Evolutionary conservation across 768 basidiomycete genomes (phyloP).

Genomic region (Solioccasus polychromus): DNA sequence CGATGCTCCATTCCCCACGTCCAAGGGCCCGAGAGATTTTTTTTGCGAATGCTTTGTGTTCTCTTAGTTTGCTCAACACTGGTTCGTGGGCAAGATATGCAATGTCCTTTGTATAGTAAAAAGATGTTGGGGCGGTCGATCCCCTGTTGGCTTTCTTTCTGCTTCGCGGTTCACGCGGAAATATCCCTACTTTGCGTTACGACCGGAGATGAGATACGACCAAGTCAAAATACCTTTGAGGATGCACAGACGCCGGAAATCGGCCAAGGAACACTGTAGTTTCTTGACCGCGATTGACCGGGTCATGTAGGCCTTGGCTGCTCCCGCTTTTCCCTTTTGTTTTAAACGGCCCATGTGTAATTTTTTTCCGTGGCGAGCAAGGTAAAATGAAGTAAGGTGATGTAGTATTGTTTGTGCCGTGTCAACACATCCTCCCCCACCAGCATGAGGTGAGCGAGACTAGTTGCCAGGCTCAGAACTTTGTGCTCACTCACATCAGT

Average conservation of each 20-base stretch:
- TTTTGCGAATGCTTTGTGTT: slow-evolving; percentile 98
- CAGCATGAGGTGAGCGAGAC: slow-evolving; percentile 32
- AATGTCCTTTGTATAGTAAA: slow-evolving; percentile 98
- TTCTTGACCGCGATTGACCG: slow-evolving; percentile 91
- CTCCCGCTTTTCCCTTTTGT: slow-evolving; percentile 86
- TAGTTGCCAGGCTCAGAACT: neutral
- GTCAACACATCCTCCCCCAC: slow-evolving; percentile 26
- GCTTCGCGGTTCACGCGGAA: slow-evolving; percentile 91
- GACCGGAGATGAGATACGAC: neutral
- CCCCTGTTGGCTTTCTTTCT: slow-evolving; percentile 96
- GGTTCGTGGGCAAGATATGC: slow-evolving; percentile 97
- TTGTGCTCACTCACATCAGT: slow-evolving; percentile 41
- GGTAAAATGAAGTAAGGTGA: neutral
- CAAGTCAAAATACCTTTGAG: slow-evolving; percentile 74
- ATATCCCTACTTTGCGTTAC: slow-evolving; percentile 66
- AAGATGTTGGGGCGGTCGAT: slow-evolving; percentile 93
- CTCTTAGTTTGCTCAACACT: slow-evolving; percentile 85
- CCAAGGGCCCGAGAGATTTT: slow-evolving; percentile 92
- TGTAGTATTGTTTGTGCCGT: slow-evolving; percentile 27
- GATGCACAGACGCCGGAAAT: slow-evolving; percentile 95
- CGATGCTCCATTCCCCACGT: slow-evolving; percentile 90
- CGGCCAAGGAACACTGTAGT: slow-evolving; percentile 93
- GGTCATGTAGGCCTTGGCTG: slow-evolving; percentile 89
- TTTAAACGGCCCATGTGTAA: slow-evolving; percentile 70
- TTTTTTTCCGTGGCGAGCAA: neutral